Base-by-base conservation (phyloP, 208 protist genomes). In the Naegleria gruberi region DNA sequence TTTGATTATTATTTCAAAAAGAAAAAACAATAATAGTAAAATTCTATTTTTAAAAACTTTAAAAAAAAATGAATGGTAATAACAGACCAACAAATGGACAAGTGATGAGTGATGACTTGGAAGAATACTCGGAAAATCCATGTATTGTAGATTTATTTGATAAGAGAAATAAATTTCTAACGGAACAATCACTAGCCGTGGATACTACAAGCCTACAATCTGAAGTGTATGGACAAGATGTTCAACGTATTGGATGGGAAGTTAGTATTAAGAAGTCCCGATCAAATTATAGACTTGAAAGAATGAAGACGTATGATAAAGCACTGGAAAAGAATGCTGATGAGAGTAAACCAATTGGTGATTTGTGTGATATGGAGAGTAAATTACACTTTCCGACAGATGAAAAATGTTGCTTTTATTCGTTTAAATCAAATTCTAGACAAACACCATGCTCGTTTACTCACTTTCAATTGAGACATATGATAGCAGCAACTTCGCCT, bases 381-480 rank as follows among this genome's bases (percentile, higher is more conserved):
- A 82, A 43, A 82, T 34, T 82, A 40, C 40, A 82, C 37, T 82
- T 43, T 43, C 40, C 34, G 41, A 47, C 5, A 8, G 19, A 37
- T 46, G 82, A 86, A 46, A 46, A n/a, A 42, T 23, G 12, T 30
- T 46, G 42, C n/a, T 86, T 86, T 86, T 86, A 46, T 47, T 34
- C 15, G 2, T 86, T 86, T 44, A 8, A 10, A 30, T 46, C 19
- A 1, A 86, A 86, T 44, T 23, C 43, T 46, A 7, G 82, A 8
- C 15, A 30, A 34, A 37, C 82, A 46, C 37, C 17, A 45, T 42
- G 41, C 34, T 30, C 30, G 8, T 47, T 86, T 23, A 86, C 82
- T n/a, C 82, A 86, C 42, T 86, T 86, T 46, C 82, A 86, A 37
- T n/a, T 86, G 4, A 1, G 82, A 37, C 82, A 86, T 46, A 45